These are phyloP conservation scores for Lizonia empirigonia DNA, from an alignment of 2,329 filamentous ascomycete species.

Conservation along the genomic window DNA sequence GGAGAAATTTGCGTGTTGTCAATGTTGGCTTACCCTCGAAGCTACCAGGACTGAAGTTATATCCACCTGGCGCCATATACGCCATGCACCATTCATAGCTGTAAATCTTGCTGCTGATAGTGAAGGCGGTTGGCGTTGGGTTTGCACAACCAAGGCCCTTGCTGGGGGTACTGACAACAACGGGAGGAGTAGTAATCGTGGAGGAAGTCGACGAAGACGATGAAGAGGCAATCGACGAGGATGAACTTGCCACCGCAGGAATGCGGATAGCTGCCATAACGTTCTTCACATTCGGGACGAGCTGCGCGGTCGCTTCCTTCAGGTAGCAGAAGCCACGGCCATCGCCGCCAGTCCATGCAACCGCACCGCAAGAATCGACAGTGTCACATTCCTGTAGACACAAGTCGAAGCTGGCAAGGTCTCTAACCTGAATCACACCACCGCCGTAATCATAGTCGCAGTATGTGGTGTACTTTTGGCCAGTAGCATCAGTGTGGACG, in stretches of 20 bases:
- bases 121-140: neutral
- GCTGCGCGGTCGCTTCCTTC: neutral
- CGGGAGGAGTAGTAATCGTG: neutral
- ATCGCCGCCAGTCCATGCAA: neutral
- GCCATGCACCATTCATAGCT: neutral
- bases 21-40: neutral
- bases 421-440: neutral
- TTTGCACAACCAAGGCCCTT: neutral
- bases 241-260: neutral
- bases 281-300: neutral
- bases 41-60: neutral
- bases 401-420: constrained; percentile 1
- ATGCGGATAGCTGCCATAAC: neutral
- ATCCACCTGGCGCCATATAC: neutral
- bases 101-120: neutral
- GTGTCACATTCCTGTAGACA: constrained; percentile 2
- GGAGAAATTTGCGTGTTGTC: neutral
- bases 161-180: neutral
- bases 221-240: neutral
- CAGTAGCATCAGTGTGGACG: neutral
- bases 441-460: neutral
- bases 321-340: constrained; percentile 3
- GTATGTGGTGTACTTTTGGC: neutral
- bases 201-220: neutral
- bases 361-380: neutral